A percentile compares a stretch with the other conserved stretches of the same genome.
These are phyloP conservation scores for Arctostaphylos glauca DNA, from an alignment of 148 eudicot species.

Conservation along the genomic window DNA sequence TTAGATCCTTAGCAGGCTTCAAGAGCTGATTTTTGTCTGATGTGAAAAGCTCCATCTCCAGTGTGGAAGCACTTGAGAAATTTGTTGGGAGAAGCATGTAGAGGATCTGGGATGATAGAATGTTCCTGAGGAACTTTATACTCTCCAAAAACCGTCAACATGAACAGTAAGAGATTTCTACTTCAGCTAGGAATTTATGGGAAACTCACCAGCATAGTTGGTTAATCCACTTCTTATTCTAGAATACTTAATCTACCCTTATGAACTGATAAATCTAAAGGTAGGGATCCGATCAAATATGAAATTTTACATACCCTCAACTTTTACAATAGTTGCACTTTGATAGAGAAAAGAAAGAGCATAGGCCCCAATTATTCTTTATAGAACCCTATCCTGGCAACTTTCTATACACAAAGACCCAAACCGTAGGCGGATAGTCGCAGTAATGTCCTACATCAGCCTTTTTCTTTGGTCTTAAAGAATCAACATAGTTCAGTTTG, in stretches of 20 bases:
- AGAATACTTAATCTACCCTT: background rate
- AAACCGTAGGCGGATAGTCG: background rate
- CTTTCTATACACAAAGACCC: background rate
- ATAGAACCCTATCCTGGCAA: background rate
- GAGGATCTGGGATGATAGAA: background rate
- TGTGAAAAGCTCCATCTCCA: background rate
- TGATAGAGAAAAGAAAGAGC: background rate
- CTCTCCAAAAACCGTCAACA: background rate
- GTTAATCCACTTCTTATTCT: background rate
- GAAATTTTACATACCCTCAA: background rate
- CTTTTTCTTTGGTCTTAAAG: background rate
- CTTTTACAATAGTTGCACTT: background rate
- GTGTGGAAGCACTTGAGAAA: background rate
- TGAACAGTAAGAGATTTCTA: no score
- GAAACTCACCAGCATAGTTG: background rate
- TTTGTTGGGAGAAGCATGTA: background rate
- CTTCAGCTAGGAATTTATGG: background rate
- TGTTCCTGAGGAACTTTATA: background rate
- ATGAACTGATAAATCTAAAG: background rate
- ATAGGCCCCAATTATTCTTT: background rate
- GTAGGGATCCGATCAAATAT: background rate
- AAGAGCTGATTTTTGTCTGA: background rate
- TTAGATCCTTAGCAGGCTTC: background rate
- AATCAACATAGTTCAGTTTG: background rate
- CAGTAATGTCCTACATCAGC: background rate